phyloP scores from a whole-genome alignment of 2,329 filamentous ascomycete genomes.

The Clonostachys solani region DNA sequence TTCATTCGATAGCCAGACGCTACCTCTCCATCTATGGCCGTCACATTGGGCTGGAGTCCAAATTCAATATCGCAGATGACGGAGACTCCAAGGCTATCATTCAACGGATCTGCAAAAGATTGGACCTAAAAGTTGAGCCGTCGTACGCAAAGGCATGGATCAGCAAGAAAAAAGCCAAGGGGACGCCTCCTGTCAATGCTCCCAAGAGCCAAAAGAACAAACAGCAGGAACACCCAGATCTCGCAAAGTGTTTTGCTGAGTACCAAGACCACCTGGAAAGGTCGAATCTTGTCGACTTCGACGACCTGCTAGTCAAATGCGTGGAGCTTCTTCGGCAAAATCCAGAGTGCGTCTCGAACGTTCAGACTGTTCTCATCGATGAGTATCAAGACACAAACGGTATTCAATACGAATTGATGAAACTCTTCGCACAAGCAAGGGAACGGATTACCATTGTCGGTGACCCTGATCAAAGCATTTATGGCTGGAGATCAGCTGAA shows the following conservation, averaged over 20 bases:
- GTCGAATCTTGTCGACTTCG: slow-evolving; percentile 88
- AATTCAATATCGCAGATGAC: slow-evolving; percentile 88
- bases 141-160: slow-evolving; percentile 71
- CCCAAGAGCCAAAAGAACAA: slow-evolving; percentile 17
- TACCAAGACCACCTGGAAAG: slow-evolving; percentile 73
- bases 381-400: slow-evolving; percentile 98
- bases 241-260: slow-evolving; percentile 63
- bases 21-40: slow-evolving; percentile 83
- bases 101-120: slow-evolving; percentile 76
- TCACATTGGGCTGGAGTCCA: slow-evolving; percentile 73
- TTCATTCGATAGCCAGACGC: slow-evolving; percentile 85
- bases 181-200: slow-evolving; percentile 32
- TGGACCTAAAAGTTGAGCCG: slow-evolving; percentile 64
- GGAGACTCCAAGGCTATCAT: slow-evolving; percentile 76
- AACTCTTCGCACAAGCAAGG: slow-evolving; percentile 68
- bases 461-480: slow-evolving; percentile 97
- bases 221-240: slow-evolving; percentile 46
- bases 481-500: slow-evolving; percentile 91
- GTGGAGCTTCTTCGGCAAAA: slow-evolving; percentile 70
- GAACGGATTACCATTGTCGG: slow-evolving; percentile 90
- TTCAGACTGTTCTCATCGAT: slow-evolving; percentile 89
- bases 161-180: slow-evolving; percentile 59
- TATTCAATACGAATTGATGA: slow-evolving; percentile 93
- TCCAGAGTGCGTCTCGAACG: slow-evolving; percentile 80
- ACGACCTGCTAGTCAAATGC: slow-evolving; percentile 83